phyloP scores from a whole-genome alignment of 208 protist species.

The Leishmania martiniquensis region DNA sequence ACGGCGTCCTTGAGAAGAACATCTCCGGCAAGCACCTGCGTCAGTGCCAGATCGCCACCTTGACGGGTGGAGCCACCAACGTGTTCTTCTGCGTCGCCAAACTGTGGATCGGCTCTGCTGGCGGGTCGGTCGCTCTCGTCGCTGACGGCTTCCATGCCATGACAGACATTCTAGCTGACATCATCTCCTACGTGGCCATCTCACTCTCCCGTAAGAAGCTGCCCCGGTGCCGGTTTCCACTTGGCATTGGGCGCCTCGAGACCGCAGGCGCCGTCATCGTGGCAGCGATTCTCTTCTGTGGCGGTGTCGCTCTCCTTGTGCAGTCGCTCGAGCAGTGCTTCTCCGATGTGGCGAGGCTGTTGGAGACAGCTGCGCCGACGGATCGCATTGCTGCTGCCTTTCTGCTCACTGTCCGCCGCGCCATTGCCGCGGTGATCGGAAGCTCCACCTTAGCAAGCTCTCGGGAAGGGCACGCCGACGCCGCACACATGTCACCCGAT shows the following conservation, averaged over 20 bases:
- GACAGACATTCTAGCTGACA: slow-evolving; percentile 82
- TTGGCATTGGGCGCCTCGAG: slow-evolving; percentile 84
- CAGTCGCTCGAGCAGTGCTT: slow-evolving; percentile 62
- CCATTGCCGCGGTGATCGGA: slow-evolving; percentile 2
- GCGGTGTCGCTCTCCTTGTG: slow-evolving; percentile 74
- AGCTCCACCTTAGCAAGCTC: background rate
- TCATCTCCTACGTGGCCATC: slow-evolving; percentile 79
- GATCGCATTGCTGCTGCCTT: slow-evolving; percentile 22
- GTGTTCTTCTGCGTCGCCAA: slow-evolving; percentile 83
- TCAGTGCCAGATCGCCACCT: slow-evolving; percentile 74
- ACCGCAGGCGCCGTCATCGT: slow-evolving; percentile 84
- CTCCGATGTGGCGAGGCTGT: slow-evolving; percentile 25
- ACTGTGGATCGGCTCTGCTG: slow-evolving; percentile 67
- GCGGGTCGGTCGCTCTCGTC: slow-evolving; percentile 85
- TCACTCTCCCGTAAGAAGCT: slow-evolving; percentile 60
- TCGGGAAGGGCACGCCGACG: background rate
- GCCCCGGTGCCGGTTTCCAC: slow-evolving; percentile 83
- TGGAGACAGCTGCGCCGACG: slow-evolving; percentile 7
- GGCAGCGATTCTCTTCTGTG: slow-evolving; percentile 75
- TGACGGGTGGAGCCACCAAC: slow-evolving; percentile 69
- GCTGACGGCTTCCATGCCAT: slow-evolving; percentile 89
- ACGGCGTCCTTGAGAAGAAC: slow-evolving; percentile 50
- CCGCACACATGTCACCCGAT: slow-evolving; percentile 1
- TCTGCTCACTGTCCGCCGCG: slow-evolving; percentile 5
- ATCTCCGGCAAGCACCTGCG: slow-evolving; percentile 59